These are phyloP conservation scores for Truncatella angustata DNA, from an alignment of 2,329 filamentous ascomycete species.

Conservation along the genomic window DNA sequence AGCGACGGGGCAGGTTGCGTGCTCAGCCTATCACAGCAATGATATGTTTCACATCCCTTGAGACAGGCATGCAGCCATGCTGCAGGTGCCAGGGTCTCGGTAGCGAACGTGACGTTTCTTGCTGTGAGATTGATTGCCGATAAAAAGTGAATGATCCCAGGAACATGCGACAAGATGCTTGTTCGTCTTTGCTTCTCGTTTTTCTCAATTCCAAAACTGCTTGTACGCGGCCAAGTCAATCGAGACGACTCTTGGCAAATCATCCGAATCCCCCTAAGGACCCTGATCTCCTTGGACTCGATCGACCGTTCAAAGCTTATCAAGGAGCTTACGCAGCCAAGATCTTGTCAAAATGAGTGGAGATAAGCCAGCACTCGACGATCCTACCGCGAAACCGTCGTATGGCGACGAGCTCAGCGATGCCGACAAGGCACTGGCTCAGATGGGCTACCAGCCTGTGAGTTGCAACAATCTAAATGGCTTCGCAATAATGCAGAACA, in stretches of 20 bases:
- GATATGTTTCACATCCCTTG: background rate
- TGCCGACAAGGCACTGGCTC: slow-evolving; percentile 32
- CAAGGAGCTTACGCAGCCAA: background rate
- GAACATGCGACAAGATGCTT: background rate
- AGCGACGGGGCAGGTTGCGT: background rate
- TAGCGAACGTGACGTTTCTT: background rate
- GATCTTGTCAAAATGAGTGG: background rate
- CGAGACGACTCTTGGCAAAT: background rate
- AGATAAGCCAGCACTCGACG: background rate
- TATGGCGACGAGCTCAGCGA: slow-evolving; percentile 13
- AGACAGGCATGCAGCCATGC: background rate
- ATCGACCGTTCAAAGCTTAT: background rate
- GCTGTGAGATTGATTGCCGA: background rate
- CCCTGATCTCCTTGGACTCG: background rate
- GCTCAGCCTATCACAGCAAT: background rate
- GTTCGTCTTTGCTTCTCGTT: background rate
- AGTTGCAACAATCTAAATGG: too few relatives aligned
- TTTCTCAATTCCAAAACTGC: background rate
- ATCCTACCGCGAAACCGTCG: background rate
- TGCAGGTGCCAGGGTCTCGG: background rate
- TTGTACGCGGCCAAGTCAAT: background rate
- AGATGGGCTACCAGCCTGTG: slow-evolving; percentile 37
- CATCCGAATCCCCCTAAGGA: too few relatives aligned
- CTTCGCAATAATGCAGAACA: too few relatives aligned
- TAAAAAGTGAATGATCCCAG: background rate